Evolutionary conservation across 371 early-diverging fungal species (phyloP).

Genomic region (Mucor saturninus): DNA sequence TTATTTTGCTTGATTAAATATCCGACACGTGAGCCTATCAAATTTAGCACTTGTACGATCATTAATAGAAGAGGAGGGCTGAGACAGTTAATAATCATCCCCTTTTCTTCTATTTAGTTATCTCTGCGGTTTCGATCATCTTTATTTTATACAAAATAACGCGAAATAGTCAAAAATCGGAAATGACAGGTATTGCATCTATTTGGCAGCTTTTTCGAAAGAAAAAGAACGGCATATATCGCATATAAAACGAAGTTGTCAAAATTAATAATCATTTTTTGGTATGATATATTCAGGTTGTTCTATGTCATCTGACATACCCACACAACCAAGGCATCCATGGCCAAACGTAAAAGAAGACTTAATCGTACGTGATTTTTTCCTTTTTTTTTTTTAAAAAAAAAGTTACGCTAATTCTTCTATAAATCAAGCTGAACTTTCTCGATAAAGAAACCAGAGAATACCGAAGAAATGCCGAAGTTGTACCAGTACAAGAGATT

Average conservation of each 20-base stretch:
- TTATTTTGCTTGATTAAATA: slow-evolving; percentile 4
- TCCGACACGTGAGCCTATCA: slow-evolving; percentile 1
- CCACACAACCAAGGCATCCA: slow-evolving; percentile 3
- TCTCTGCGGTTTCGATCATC: neutral
- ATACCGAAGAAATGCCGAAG: neutral
- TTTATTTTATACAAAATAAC: neutral
- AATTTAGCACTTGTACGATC: neutral
- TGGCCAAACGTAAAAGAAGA: neutral
- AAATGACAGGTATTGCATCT: neutral
- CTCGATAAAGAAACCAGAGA: neutral
- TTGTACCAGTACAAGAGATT: neutral
- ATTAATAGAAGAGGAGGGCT: slow-evolving; percentile 1
- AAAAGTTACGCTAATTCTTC: neutral
- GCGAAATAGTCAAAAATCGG: neutral
- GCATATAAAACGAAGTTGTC: neutral
- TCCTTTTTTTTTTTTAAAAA: neutral
- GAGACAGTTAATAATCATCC: neutral
- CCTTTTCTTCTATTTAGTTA: neutral
- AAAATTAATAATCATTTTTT: neutral
- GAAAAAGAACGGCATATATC: neutral
- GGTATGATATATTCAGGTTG: neutral
- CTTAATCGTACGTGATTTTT: neutral
- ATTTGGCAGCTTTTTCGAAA: slow-evolving; percentile 10
- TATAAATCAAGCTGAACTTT: neutral
- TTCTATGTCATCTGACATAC: neutral